Percentiles rank a stretch among this genome's conserved stretches.
Evolutionary conservation across 768 basidiomycete species (phyloP).

Genomic region (Amanita phalloides): DNA sequence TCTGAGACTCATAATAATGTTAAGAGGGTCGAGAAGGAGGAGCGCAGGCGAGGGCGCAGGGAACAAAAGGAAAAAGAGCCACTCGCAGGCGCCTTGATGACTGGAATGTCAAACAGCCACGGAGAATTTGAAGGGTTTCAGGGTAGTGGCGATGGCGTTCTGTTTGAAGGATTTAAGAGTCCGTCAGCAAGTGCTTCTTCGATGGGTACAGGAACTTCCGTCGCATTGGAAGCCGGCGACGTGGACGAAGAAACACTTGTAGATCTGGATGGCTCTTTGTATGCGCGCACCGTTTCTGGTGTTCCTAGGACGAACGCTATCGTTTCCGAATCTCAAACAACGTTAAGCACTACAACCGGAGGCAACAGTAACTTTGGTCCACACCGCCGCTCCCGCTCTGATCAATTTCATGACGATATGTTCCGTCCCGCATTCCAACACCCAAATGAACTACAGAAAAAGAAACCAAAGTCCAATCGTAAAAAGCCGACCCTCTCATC

Average conservation of each 20-base stretch:
- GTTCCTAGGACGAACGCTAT: background rate
- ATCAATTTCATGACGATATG: background rate
- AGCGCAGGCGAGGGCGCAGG: background rate
- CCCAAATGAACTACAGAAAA: background rate
- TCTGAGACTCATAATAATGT: background rate
- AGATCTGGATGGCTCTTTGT: background rate
- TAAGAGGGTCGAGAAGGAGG: background rate
- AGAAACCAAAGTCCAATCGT: background rate
- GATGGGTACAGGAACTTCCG: background rate
- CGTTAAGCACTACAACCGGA: background rate
- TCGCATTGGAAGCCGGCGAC: background rate
- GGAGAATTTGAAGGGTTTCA: constrained; percentile 5
- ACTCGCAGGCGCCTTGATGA: background rate
- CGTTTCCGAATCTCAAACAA: background rate
- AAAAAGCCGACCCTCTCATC: background rate
- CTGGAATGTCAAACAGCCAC: background rate
- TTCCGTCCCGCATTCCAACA: background rate
- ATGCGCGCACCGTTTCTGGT: background rate
- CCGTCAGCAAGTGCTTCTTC: background rate
- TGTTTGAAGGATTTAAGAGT: background rate
- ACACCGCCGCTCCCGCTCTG: background rate
- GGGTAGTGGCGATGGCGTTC: background rate
- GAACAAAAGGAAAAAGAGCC: background rate
- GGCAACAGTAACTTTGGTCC: background rate
- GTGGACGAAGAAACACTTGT: background rate